Evolutionary conservation across 305 asterid genomes (phyloP).

Genomic region (Fraxinus nigra): DNA sequence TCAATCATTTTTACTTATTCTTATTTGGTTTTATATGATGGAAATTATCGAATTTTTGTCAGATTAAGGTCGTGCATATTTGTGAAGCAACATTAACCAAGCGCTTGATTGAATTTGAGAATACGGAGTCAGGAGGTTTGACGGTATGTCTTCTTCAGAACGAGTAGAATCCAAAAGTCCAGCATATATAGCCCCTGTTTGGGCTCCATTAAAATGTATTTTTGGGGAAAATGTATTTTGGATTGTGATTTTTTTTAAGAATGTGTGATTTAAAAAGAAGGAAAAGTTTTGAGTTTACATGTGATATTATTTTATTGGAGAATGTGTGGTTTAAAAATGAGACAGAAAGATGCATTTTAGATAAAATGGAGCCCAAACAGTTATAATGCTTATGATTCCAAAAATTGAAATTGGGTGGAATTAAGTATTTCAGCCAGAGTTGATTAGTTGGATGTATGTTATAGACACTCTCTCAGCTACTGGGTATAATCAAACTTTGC

Average conservation of each 20-base stretch:
- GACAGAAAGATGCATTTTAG: no score
- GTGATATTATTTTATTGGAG: no score
- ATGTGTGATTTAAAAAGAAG: no score
- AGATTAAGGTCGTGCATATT: conserved; percentile 76
- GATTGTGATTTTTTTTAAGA: no score
- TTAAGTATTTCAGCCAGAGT: background rate
- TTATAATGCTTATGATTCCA: background rate
- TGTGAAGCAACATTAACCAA: conserved; percentile 89
- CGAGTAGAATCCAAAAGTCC: background rate
- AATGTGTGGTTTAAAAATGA: no score
- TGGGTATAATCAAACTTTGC: background rate
- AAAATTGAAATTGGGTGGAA: conserved; percentile 9
- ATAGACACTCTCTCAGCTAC: background rate
- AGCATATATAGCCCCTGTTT: background rate
- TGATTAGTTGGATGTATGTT: background rate
- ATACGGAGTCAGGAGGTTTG: conserved; percentile 77
- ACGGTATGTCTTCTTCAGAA: conserved; percentile 51
- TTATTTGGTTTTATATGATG: conserved; percentile 14
- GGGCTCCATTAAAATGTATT: no score
- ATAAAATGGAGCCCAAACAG: no score
- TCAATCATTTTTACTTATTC: conserved; percentile 1
- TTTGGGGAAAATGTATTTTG: no score
- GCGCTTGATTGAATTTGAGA: conserved; percentile 89
- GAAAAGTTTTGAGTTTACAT: no score
- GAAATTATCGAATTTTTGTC: conserved; percentile 22